Conservation (phyloP, 2,329 filamentous ascomycete genomes). For the Fusarium pseudonygamai region DNA sequence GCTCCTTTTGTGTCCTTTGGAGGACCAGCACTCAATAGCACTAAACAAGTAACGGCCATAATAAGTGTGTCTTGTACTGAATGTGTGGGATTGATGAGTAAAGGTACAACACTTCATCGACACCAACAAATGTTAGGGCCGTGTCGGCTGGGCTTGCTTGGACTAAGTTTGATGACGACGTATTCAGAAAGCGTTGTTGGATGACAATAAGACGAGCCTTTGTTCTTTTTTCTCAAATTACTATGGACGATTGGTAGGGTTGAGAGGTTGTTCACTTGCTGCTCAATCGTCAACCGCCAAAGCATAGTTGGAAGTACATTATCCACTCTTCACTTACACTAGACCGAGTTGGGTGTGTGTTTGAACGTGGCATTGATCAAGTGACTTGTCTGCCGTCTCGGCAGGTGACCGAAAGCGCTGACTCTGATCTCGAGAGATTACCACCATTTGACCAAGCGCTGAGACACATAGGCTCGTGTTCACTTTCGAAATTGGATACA, state of each 20-base stretch:
- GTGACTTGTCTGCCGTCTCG: conserved; percentile 10
- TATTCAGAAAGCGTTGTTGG: background rate
- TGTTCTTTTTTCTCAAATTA: background rate
- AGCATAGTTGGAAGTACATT: background rate
- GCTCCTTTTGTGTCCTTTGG: conserved; percentile 16
- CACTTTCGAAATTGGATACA: background rate
- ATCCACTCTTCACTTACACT: background rate
- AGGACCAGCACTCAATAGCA: conserved; percentile 5
- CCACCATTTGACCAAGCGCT: conserved; percentile 21
- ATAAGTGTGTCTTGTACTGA: background rate
- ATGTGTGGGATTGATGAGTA: background rate
- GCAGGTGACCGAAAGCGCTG: conserved; percentile 17
- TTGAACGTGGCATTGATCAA: background rate
- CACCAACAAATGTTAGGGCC: background rate
- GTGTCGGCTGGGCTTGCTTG: background rate
- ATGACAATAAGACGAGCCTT: background rate
- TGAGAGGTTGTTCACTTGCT: background rate
- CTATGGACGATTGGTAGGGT: background rate
- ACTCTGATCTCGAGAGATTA: background rate
- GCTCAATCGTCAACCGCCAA: background rate
- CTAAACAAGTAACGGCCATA: background rate
- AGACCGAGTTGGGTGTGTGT: background rate
- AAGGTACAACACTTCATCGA: background rate
- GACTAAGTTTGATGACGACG: background rate
- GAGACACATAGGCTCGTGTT: background rate